Conservation (phyloP, 2,329 filamentous ascomycete genomes). For the Fusarium setosum region DNA sequence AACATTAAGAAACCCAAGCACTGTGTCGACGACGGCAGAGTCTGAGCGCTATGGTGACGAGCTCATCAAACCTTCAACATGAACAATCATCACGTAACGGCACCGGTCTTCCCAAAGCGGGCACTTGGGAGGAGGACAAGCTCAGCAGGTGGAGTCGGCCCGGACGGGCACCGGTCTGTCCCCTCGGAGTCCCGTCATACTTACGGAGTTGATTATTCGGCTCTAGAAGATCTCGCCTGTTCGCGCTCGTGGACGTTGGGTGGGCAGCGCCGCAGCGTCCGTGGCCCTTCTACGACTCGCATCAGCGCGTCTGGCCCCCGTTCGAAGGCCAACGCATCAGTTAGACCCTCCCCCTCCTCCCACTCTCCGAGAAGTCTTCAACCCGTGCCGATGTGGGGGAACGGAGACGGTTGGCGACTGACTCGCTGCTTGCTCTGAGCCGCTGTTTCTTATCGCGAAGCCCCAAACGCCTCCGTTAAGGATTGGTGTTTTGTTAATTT, state of each 20-base stretch:
- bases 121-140: slow-evolving; percentile 26
- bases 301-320: not conserved
- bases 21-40: not conserved
- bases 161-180: slow-evolving; percentile 14
- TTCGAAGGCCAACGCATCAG: not conserved
- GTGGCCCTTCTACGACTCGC: not conserved
- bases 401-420: not conserved
- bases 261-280: not conserved
- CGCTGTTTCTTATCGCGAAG: slow-evolving; percentile 6
- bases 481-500: slow-evolving; percentile 2
- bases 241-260: too few relatives aligned
- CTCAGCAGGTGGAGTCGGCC: slow-evolving; percentile 18
- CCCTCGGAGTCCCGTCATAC: not conserved
- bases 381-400: slow-evolving; percentile 3
- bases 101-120: slow-evolving; percentile 9
- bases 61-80: slow-evolving; percentile 16
- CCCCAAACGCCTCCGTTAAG: not conserved
- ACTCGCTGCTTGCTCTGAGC: slow-evolving; percentile 2
- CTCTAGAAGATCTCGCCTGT: not conserved
- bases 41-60: not conserved
- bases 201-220: not conserved
- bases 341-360: not conserved
- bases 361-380: not conserved
- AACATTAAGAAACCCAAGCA: not conserved
- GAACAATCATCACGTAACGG: slow-evolving; percentile 26